phyloP scores from a whole-genome alignment of 1,284 basidiomycete genomes.

The Agaricales sp. region DNA sequence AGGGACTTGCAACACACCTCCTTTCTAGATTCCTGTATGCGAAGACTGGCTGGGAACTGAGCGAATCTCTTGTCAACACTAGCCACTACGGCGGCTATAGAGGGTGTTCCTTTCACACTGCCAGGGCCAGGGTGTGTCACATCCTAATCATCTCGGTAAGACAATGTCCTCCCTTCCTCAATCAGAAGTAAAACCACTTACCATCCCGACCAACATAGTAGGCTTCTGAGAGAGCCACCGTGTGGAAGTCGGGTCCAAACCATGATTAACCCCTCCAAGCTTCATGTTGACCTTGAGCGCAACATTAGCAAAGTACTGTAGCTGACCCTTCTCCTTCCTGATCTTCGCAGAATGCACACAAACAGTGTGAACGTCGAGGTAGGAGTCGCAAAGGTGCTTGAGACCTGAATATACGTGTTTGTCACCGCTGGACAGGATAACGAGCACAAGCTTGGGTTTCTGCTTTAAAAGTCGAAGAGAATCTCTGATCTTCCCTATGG shows the following conservation, averaged over 20 bases:
- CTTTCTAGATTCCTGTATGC: constrained; percentile 38
- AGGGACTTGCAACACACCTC: constrained; percentile 20
- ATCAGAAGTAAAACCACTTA: too few relatives aligned
- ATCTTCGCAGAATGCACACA: constrained; percentile 49
- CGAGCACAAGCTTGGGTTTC: constrained; percentile 50
- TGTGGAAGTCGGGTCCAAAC: constrained; percentile 28
- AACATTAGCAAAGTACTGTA: constrained; percentile 72
- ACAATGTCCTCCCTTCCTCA: too few relatives aligned
- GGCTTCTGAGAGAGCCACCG: constrained; percentile 50
- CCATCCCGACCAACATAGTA: constrained; percentile 72
- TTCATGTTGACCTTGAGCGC: constrained; percentile 64
- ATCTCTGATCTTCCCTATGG: constrained; percentile 21
- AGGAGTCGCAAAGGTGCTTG: constrained; percentile 60
- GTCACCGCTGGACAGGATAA: constrained; percentile 52
- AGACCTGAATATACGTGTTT: constrained; percentile 67
- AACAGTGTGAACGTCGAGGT: constrained; percentile 57
- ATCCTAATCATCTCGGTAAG: constrained; percentile 25
- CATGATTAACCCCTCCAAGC: constrained; percentile 68
- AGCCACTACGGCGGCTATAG: constrained; percentile 69
- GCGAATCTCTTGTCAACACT: constrained; percentile 56
- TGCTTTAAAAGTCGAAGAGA: constrained; percentile 16
- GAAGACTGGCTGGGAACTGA: constrained; percentile 59
- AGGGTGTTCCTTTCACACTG: constrained; percentile 53
- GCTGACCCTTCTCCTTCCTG: constrained; percentile 31
- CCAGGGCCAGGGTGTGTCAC: constrained; percentile 62